Evolutionary conservation across 345 rosid genomes (phyloP).

Genomic region (Citrus unshiu): DNA sequence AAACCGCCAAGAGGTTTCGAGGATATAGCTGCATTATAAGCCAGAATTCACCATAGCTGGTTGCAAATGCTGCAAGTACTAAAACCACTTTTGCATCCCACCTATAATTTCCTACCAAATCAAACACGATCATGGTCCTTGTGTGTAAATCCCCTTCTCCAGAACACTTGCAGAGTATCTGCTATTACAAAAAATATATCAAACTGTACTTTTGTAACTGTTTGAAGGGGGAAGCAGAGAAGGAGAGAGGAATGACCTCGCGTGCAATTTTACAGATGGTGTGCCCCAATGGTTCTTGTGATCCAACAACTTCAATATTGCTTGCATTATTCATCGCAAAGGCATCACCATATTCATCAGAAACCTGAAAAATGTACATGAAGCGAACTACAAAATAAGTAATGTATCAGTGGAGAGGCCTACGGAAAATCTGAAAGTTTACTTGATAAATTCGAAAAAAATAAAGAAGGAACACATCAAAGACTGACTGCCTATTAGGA

Average conservation of each 20-base stretch:
- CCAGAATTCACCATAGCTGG: conserved; percentile 56
- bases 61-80: conserved; percentile 64
- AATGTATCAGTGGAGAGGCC: not conserved
- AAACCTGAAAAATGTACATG: conserved; percentile 31
- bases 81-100: conserved; percentile 78
- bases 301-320: conserved; percentile 40
- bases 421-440: not conserved
- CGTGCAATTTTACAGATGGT: conserved; percentile 35
- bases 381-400: not conserved
- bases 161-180: conserved; percentile 47
- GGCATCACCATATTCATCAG: conserved; percentile 19
- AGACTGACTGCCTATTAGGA: not conserved
- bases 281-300: conserved; percentile 40
- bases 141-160: conserved; percentile 35
- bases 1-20: conserved; percentile 50
- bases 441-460: not conserved
- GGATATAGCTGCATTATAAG: conserved; percentile 45
- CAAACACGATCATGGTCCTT: conserved; percentile 52
- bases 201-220: not conserved
- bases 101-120: conserved; percentile 50
- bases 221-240: not conserved
- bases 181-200: conserved; percentile 18
- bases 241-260: conserved; percentile 38
- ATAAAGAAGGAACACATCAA: not conserved
- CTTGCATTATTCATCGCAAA: conserved; percentile 16